Conservation (phyloP, 179 eudicot genomes). For the Heliamphora ciliata region DNA sequence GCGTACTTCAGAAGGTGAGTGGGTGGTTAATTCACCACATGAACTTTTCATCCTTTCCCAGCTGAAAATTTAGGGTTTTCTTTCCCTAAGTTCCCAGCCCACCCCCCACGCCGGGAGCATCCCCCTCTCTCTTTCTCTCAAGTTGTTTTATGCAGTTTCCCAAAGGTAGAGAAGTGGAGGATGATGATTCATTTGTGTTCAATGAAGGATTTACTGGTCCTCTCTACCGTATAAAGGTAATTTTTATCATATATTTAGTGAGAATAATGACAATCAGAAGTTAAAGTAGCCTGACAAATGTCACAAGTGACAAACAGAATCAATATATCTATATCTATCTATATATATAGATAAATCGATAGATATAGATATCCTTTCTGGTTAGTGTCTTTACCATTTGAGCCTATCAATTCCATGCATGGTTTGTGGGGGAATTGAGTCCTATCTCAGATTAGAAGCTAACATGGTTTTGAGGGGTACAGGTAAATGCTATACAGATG, state of each 20-base stretch:
- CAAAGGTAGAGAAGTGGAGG: conserved; percentile 94
- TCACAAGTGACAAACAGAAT: neutral
- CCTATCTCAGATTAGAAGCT: conserved; percentile 7
- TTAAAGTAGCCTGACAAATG: neutral
- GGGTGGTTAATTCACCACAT: neutral
- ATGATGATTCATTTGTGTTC: conserved; percentile 68
- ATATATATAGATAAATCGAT: no score
- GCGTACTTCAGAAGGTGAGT: conserved; percentile 75
- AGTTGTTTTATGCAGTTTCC: conserved; percentile 52
- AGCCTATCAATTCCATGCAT: neutral
- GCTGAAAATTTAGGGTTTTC: neutral
- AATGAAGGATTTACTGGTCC: conserved; percentile 79
- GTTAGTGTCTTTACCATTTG: neutral
- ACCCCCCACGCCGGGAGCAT: no score
- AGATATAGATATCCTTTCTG: no score
- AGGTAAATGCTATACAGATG: conserved; percentile 99
- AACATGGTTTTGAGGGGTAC: conserved; percentile 21
- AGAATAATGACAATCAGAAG: neutral
- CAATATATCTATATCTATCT: no score
- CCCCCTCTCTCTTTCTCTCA: neutral
- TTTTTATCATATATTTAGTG: neutral
- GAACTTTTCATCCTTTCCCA: neutral
- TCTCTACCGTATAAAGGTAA: conserved; percentile 90
- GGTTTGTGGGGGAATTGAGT: neutral
- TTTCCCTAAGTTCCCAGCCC: neutral